Evolutionary conservation across 345 rosid genomes (phyloP).

Genomic region (Mercurialis annua): DNA sequence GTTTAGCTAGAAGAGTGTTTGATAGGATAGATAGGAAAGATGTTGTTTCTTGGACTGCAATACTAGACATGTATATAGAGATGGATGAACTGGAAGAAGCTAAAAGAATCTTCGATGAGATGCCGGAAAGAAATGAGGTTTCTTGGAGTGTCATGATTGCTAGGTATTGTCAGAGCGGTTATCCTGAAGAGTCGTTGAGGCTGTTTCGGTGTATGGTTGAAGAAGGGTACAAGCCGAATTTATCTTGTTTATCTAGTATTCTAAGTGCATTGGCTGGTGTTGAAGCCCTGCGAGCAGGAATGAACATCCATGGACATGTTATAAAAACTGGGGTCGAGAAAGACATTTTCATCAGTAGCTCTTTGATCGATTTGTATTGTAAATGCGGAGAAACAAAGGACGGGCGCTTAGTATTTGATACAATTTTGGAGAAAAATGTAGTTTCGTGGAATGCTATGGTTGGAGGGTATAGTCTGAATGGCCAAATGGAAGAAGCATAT

Average conservation of each 20-base stretch:
- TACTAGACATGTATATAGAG: slow-evolving; percentile 44
- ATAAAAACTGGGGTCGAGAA: slow-evolving; percentile 35
- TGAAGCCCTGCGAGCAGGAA: slow-evolving; percentile 39
- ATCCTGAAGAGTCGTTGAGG: slow-evolving; percentile 40
- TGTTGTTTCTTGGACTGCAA: slow-evolving; percentile 61
- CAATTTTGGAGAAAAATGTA: slow-evolving; percentile 30
- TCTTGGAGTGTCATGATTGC: slow-evolving; percentile 63
- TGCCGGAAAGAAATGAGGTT: slow-evolving; percentile 58
- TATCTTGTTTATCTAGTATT: slow-evolving; percentile 42
- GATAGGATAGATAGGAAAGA: slow-evolving; percentile 45
- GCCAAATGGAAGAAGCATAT: slow-evolving; percentile 48
- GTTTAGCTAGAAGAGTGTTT: slow-evolving; percentile 39
- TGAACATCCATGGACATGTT: slow-evolving; percentile 42
- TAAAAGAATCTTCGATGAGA: slow-evolving; percentile 44
- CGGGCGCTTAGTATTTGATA: slow-evolving; percentile 43
- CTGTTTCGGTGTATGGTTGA: slow-evolving; percentile 43
- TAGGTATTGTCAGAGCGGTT: slow-evolving; percentile 51
- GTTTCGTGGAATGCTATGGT: slow-evolving; percentile 57
- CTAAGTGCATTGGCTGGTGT: slow-evolving; percentile 42
- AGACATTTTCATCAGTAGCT: slow-evolving; percentile 36
- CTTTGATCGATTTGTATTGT: slow-evolving; percentile 53
- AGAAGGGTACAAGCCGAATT: slow-evolving; percentile 33
- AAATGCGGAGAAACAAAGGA: slow-evolving; percentile 40
- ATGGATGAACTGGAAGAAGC: slow-evolving; percentile 47
- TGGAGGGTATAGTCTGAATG: slow-evolving; percentile 45